phyloP scores from a whole-genome alignment of 257 asterid species.

The Plantago major region DNA sequence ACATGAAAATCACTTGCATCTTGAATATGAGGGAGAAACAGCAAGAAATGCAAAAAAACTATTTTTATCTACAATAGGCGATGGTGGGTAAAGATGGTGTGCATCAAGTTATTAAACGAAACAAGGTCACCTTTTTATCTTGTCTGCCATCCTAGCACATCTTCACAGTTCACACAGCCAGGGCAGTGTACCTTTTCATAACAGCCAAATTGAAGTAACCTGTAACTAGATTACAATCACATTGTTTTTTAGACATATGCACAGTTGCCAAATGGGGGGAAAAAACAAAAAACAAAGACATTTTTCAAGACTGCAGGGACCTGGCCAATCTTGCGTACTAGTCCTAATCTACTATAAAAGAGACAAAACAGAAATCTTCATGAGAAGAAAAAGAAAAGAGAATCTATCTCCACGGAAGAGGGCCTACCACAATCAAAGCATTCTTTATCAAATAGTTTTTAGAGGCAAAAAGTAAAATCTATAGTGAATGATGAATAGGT shows the following conservation, averaged over 20 bases:
- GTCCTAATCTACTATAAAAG: background rate
- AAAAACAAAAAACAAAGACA: background rate
- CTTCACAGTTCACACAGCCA: background rate
- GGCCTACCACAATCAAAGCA: constrained; percentile 8
- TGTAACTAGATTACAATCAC: constrained; percentile 12
- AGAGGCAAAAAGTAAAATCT: constrained; percentile 13
- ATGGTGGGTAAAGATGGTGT: constrained; percentile 11
- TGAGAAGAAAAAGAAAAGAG: constrained; percentile 3
- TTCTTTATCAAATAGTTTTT: constrained; percentile 4
- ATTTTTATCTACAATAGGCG: constrained; percentile 8
- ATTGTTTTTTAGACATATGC: constrained; percentile 20
- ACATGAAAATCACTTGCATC: constrained; percentile 3
- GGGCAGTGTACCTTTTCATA: background rate
- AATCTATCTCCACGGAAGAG: constrained; percentile 6
- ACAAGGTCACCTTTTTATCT: background rate
- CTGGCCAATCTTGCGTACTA: constrained; percentile 15
- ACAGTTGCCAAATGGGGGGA: background rate
- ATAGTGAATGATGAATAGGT: constrained; percentile 19
- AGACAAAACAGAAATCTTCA: background rate
- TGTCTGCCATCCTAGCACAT: background rate
- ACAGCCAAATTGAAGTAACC: constrained; percentile 10
- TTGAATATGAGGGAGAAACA: constrained; percentile 9
- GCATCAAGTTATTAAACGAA: constrained; percentile 15
- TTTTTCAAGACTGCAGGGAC: constrained; percentile 18
- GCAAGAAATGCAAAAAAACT: constrained; percentile 5